phyloP scores from a whole-genome alignment of 148 eudicot species.

The Pouteria glomerata region DNA sequence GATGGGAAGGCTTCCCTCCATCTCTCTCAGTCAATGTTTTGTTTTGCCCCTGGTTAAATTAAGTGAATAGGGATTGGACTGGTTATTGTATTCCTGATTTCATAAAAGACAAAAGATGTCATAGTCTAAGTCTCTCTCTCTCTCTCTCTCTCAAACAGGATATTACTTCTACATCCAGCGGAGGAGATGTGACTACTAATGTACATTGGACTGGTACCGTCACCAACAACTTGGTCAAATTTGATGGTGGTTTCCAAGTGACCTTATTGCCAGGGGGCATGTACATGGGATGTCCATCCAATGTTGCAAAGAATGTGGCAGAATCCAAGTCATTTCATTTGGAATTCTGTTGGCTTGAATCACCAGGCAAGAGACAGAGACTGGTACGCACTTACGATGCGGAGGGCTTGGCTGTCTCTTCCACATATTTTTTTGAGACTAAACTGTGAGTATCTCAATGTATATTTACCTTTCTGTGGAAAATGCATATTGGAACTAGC shows the following conservation, averaged over 20 bases:
- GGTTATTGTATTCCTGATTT: not conserved
- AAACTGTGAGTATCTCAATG: conserved; percentile 26
- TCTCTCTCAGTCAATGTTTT: not conserved
- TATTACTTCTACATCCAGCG: conserved; percentile 41
- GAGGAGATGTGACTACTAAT: conserved; percentile 46
- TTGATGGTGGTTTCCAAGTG: conserved; percentile 75
- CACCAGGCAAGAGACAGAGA: conserved; percentile 83
- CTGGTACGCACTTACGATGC: conserved; percentile 79
- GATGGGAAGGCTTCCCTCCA: not conserved
- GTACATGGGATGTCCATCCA: conserved; percentile 90
- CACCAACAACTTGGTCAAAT: conserved; percentile 49
- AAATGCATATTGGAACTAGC: not conserved
- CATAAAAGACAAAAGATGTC: not conserved
- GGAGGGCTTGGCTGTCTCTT: conserved; percentile 85
- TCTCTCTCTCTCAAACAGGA: conserved; percentile 31
- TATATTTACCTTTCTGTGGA: not conserved
- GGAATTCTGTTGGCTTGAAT: conserved; percentile 92
- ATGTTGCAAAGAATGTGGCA: conserved; percentile 54
- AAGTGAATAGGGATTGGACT: not conserved
- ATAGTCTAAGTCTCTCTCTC: not conserved
- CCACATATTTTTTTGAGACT: conserved; percentile 74
- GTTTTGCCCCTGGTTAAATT: not conserved
- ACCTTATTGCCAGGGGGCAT: conserved; percentile 86
- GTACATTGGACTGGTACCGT: conserved; percentile 74
- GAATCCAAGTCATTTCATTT: conserved; percentile 81